Base-by-base conservation (phyloP, 805 yeast species). In the Monosporozyma aerobia region DNA sequence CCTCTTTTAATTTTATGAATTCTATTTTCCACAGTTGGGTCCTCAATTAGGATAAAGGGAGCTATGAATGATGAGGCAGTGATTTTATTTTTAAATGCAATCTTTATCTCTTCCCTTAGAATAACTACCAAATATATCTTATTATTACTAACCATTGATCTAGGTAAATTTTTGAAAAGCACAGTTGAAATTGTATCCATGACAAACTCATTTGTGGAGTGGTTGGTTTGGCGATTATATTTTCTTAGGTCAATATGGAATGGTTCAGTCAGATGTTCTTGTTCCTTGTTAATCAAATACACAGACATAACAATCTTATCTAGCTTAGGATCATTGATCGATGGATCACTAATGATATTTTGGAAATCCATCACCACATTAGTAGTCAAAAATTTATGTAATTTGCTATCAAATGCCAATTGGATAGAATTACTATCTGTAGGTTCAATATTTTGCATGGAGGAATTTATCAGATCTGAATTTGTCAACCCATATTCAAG, bases 331-430 rank as follows among this genome's bases (percentile, higher is more conserved):
- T 78, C 75, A 57, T 79, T 71, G 27, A 73, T 72, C 25, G 85
- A 76, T 1, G 87, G 76, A 47, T 80, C 80, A 33, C 80, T 79
- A 19, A 73, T 70, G 40, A 86, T 87, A 43, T 86, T 77, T 62
- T 83, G 82, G 67, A 87, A 84, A 64, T 86, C 94, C 46, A 86
- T 87, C 65, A 87, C 67, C 52, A 88, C 79, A 64, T 87, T 90
- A 0, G 74, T 47, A n/a, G 29, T 43, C 16, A 22, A 43, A 22
- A 22, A 23, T 23, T 43, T 29, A 43, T 23, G 23, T 23, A 43
- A 5, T 23, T 23, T 22, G 25, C 29, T 43, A 43, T 43, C 45
- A 39, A 16, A 39, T 7, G 43, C 23, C 19, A 39, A 39, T 39
- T 14, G 39, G 7, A 22, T 22, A 19, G 43, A 16, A 19, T 19